Percentiles rank a stretch among this genome's conserved stretches.
These are phyloP conservation scores for Sparassis latifolia DNA, from an alignment of 1,284 basidiomycete genomes.

Conservation along the genomic window DNA sequence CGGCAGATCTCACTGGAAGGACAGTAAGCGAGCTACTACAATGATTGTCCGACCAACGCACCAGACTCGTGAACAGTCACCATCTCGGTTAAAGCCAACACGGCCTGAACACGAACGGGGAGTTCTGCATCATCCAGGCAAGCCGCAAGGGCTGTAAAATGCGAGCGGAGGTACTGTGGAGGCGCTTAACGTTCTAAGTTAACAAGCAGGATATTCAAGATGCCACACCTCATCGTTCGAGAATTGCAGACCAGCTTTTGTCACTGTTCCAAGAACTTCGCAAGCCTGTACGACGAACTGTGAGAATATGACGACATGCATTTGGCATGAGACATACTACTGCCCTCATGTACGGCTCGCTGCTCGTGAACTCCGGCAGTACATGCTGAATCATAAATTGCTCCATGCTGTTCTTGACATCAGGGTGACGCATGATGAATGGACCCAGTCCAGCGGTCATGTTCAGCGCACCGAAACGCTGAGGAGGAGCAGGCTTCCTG, in stretches of 20 bases:
- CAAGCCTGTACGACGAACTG: slow-evolving; percentile 49
- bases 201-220: slow-evolving; percentile 1
- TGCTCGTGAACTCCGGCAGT: slow-evolving; percentile 58
- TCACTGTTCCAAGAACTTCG: slow-evolving; percentile 71
- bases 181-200: not conserved
- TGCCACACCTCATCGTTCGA: slow-evolving; percentile 50
- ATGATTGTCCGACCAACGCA: slow-evolving; percentile 22
- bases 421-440: slow-evolving; percentile 76
- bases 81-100: slow-evolving; percentile 75
- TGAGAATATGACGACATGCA: not conserved
- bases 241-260: slow-evolving; percentile 65
- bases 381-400: slow-evolving; percentile 70
- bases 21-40: not conserved
- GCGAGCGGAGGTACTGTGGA: slow-evolving; percentile 52
- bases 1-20: slow-evolving; percentile 55
- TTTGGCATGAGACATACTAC: slow-evolving; percentile 45
- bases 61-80: slow-evolving; percentile 61
- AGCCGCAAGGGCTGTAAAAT: slow-evolving; percentile 56
- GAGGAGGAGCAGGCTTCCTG: slow-evolving; percentile 49
- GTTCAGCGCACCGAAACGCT: slow-evolving; percentile 78
- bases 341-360: slow-evolving; percentile 67
- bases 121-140: slow-evolving; percentile 72
- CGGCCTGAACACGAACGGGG: slow-evolving; percentile 82
- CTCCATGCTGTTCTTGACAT: slow-evolving; percentile 72
- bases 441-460: slow-evolving; percentile 72